Base-by-base conservation (phyloP, 78 protist species). In the Dictyostelium intermedium region DNA sequence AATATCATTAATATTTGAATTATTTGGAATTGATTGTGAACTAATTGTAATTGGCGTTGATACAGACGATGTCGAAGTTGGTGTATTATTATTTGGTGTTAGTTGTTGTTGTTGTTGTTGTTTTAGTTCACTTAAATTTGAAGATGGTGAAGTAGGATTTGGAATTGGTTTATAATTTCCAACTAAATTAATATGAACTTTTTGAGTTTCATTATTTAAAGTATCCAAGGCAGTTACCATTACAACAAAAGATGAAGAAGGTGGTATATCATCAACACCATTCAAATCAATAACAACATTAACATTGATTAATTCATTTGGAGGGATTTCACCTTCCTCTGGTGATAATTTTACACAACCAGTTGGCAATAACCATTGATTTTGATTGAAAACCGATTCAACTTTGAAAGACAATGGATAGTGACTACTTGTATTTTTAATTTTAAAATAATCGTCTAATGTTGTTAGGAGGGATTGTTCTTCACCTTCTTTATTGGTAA, bases 161-260 rank as follows among this genome's bases (percentile, higher is more conserved):
- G 93, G 43, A 11, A 63, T 47, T n/a, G 93, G 84, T 50, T 89
- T 89, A 50, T 81, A 53, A 20, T 83, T 83, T 14, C 87, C 94
- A 30, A 80, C 34, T 8, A 89, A 47, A 35, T 89, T 81, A 18
- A 89, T 74, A 32, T 9, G 20, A 8, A 89, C 60, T 43, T 89
- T 89, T 70, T 89, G 94, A 35, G 85, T 9, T 50, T 89, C 94
- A 16, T 87, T 87, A 43, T 80, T 89, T 16, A 89, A 61, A 10
- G 84, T 32, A 25, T 89, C 87, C 1, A 89, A 25, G 7, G 94
- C 39, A 14, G 85, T 89, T 10, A 89, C 80, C 5, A 63, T 9
- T 23, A 89, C 34, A 16, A 41, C 23, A 61, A 80, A 69, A 18
- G 85, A 61, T 18, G 78, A 50, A 11, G 72, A 63, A 10, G 79